Conservation (phyloP, 345 rosid genomes). For the Nephelium lappaceum region DNA sequence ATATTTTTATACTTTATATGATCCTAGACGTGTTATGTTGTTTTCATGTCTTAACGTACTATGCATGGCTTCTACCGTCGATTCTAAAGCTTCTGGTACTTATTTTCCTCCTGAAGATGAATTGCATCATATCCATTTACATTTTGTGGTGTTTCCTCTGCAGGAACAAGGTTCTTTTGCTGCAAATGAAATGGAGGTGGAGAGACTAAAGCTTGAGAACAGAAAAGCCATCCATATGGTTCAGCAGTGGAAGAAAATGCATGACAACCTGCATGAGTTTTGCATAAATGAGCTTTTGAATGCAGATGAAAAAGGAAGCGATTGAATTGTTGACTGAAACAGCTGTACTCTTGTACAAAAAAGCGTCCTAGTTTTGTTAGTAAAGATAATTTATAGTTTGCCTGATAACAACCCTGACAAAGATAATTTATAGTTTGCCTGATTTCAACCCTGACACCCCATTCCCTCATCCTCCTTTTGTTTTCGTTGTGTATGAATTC, state of each 20-base stretch:
- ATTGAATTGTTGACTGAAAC: conserved; percentile 4
- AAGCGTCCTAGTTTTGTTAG: not conserved
- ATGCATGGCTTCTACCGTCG: not conserved
- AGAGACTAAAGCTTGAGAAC: conserved; percentile 57
- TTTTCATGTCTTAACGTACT: not conserved
- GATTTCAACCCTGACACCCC: not conserved
- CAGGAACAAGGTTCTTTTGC: conserved; percentile 63
- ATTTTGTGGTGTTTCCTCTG: conserved; percentile 12
- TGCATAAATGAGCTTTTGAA: conserved; percentile 58
- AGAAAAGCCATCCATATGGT: conserved; percentile 43
- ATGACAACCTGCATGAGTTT: conserved; percentile 59
- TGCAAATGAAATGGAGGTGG: conserved; percentile 70
- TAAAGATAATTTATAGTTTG: not conserved
- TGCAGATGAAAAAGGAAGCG: conserved; percentile 27
- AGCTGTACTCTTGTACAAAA: not conserved
- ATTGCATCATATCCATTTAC: not conserved
- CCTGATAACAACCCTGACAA: not conserved
- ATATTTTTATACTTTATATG: not conserved
- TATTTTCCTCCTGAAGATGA: not conserved
- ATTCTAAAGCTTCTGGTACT: not conserved
- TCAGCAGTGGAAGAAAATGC: conserved; percentile 64
- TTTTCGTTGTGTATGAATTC: not conserved
- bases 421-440: not conserved
- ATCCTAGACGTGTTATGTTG: not conserved
- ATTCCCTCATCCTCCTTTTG: not conserved